phyloP scores from a whole-genome alignment of 1,284 basidiomycete species.

The Ustilago shanxiensis region DNA sequence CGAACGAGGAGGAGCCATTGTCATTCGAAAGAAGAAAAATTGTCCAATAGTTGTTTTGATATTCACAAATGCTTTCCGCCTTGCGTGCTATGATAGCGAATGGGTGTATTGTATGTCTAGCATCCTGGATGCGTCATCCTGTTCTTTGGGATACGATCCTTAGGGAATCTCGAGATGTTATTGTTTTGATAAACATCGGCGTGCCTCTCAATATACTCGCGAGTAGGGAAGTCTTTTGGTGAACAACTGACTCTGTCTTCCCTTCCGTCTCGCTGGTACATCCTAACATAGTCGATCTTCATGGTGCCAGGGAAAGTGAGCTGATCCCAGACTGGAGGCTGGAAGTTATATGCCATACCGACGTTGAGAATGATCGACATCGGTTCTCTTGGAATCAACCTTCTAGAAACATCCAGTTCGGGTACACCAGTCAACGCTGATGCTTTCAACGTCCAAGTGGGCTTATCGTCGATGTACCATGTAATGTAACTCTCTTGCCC shows the following conservation, averaged over 20 bases:
- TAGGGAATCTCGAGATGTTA: constrained; percentile 60
- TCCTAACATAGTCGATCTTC: constrained; percentile 53
- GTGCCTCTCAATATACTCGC: constrained; percentile 57
- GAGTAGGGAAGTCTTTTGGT: constrained; percentile 57
- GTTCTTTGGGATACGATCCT: constrained; percentile 55
- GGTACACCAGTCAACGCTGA: constrained; percentile 30
- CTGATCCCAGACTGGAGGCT: constrained; percentile 40
- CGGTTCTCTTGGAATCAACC: constrained; percentile 59
- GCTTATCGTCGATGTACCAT: constrained; percentile 62
- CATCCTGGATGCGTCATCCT: constrained; percentile 20
- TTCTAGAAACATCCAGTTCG: constrained; percentile 43
- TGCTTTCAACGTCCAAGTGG: constrained; percentile 57
- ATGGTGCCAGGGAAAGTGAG: constrained; percentile 42
- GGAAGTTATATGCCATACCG: constrained; percentile 61
- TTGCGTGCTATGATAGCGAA: not conserved
- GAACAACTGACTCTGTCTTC: constrained; percentile 42
- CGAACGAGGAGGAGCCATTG: not conserved
- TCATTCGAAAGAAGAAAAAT: not conserved
- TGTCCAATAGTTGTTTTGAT: not conserved
- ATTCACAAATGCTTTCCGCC: not conserved
- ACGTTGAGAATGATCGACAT: constrained; percentile 60
- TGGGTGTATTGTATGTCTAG: not conserved
- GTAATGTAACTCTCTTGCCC: constrained; percentile 67
- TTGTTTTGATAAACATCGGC: constrained; percentile 61
- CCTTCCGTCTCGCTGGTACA: constrained; percentile 57